Conservation (phyloP, 2,329 filamentous ascomycete species). For the Aureobasidium zeae region DNA sequence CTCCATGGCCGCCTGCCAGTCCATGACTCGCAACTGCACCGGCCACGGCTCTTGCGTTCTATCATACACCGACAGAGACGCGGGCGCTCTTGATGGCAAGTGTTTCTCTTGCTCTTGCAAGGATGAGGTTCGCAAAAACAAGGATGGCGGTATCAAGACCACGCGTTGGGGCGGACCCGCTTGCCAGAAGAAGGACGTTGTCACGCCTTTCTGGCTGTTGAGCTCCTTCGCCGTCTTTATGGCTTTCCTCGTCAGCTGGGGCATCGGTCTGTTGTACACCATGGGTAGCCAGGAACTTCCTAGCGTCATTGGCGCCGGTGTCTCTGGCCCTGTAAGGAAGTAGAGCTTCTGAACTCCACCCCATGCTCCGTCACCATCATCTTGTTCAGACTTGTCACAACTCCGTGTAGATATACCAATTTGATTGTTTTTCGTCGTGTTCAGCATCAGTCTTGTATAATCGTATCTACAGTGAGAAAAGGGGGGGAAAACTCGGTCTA, state of each 20-base stretch:
- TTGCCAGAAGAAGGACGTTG: slow-evolving; percentile 88
- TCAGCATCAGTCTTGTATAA: no score
- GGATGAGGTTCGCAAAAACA: slow-evolving; percentile 44
- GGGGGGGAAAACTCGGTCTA: no score
- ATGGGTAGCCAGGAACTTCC: slow-evolving; percentile 84
- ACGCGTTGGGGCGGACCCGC: slow-evolving; percentile 74
- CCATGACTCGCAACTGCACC: slow-evolving; percentile 67
- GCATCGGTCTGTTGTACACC: slow-evolving; percentile 67
- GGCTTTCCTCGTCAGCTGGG: slow-evolving; percentile 57
- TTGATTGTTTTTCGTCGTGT: slow-evolving; percentile 10
- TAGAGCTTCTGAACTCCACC: not conserved
- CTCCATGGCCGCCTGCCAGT: slow-evolving; percentile 57
- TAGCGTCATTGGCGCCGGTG: slow-evolving; percentile 91
- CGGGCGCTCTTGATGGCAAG: slow-evolving; percentile 30
- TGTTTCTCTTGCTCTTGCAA: slow-evolving; percentile 78
- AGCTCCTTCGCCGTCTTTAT: slow-evolving; percentile 63
- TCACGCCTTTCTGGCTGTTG: slow-evolving; percentile 81
- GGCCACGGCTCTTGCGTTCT: slow-evolving; percentile 69
- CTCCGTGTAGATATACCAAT: slow-evolving; percentile 15
- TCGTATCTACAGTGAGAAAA: no score
- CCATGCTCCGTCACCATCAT: not conserved
- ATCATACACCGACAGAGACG: slow-evolving; percentile 48
- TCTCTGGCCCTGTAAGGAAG: slow-evolving; percentile 53
- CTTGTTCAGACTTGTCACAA: slow-evolving; percentile 3
- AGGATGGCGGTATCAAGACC: slow-evolving; percentile 48